Percentiles rank a stretch among this genome's conserved stretches.
These are phyloP conservation scores for Symbiodinium pilosum DNA, from an alignment of 73 alveolate genomes.

Conservation along the genomic window DNA sequence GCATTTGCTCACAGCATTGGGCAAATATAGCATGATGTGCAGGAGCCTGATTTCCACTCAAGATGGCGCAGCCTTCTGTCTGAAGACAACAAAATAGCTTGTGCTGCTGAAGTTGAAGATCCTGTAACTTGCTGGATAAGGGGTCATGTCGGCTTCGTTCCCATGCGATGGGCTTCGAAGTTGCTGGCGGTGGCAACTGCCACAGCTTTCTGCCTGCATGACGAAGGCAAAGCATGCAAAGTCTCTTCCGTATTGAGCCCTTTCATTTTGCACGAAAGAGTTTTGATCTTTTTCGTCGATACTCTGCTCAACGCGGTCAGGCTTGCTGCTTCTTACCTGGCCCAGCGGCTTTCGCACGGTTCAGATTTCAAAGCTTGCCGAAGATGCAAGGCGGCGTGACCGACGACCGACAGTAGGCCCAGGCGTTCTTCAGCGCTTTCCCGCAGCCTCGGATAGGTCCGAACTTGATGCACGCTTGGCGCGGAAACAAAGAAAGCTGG, in stretches of 20 bases:
- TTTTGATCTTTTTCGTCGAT: too few species aligned
- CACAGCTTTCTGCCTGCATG: neutral
- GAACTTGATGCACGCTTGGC: neutral
- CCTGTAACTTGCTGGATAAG: too few species aligned
- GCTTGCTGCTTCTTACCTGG: neutral
- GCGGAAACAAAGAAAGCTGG: slow-evolving; percentile 8
- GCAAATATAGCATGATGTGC: too few species aligned
- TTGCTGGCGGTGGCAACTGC: neutral
- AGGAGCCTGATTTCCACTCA: too few species aligned
- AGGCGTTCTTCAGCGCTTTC: too few species aligned
- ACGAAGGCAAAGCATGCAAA: neutral
- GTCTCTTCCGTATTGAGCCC: neutral
- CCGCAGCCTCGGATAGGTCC: neutral
- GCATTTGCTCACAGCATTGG: too few species aligned
- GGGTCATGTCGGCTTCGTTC: neutral
- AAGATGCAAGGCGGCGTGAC: neutral
- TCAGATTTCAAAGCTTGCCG: neutral
- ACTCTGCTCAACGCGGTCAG: neutral
- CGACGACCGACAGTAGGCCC: too few species aligned
- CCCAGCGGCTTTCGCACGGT: slow-evolving; percentile 17
- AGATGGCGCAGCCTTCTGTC: too few species aligned
- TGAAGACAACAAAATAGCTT: too few species aligned
- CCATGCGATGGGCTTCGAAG: neutral
- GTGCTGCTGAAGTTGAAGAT: too few species aligned
- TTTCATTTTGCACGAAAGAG: too few species aligned